phyloP scores from a whole-genome alignment of 768 basidiomycete genomes.

The Cystobasidium onofrii region DNA sequence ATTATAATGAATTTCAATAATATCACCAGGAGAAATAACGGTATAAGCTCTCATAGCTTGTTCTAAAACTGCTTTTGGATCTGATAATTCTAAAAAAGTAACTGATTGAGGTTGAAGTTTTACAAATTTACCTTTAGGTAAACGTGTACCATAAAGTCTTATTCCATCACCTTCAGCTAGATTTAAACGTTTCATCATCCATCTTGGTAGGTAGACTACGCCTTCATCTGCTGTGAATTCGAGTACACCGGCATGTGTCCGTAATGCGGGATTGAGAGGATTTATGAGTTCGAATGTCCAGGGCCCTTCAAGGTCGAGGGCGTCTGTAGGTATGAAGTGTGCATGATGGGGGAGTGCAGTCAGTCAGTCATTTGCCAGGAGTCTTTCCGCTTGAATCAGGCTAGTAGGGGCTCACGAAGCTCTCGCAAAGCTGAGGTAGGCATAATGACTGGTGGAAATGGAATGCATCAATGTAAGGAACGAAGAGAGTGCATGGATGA shows the following conservation, averaged over 20 bases:
- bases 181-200: constrained; percentile 98
- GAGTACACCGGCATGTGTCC: constrained; percentile 89
- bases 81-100: constrained; percentile 92
- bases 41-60: constrained; percentile 89
- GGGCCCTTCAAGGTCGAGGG: constrained; percentile 76
- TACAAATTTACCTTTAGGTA: constrained; percentile 87
- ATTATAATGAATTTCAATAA: constrained; percentile 97
- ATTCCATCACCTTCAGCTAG: constrained; percentile 92
- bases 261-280: constrained; percentile 67
- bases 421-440: constrained; percentile 87
- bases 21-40: constrained; percentile 84
- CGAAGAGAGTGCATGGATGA: neutral
- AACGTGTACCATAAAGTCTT: constrained; percentile 74
- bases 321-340: constrained; percentile 47
- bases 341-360: neutral
- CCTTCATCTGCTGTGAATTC: constrained; percentile 99
- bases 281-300: constrained; percentile 97
- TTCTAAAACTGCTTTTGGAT: constrained; percentile 97
- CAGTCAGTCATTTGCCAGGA: neutral
- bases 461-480: constrained; percentile 39
- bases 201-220: constrained; percentile 85
- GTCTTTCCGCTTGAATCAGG: too few relatives aligned
- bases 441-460: constrained; percentile 68
- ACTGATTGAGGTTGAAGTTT: constrained; percentile 93
- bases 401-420: constrained; percentile 60